Base-by-base conservation (phyloP, 2,329 filamentous ascomycete species). In the Penicillium aurantiogriseum region DNA sequence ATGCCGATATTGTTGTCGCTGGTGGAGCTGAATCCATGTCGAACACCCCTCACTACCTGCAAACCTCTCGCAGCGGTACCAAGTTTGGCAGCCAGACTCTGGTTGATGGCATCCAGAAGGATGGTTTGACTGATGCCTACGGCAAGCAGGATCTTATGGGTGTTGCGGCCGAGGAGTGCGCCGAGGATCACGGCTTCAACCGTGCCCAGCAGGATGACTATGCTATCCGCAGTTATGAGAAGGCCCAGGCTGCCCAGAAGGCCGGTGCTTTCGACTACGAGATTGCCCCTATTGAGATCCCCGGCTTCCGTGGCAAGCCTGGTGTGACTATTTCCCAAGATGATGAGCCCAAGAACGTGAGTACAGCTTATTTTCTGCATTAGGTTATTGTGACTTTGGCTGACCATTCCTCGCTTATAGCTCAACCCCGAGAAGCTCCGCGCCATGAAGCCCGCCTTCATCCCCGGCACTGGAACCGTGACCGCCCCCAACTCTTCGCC, bases 21-120 rank as follows among this genome's bases (percentile, higher is more conserved):
- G 94, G 92, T 72, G 94, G 94, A 68, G 87, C 93, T 67, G 94
- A 99, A 82, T 96, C 92, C 82, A 99, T 99, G 94, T 96, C 92
- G 73, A 97, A 97, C 81, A 84, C 89, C 54, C 94, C 94, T 51
- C 92, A 99, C 82, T 99, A 99, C 82, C 88, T 97, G 52, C 90
- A 92, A 64, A 90, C 82, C 76, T 83, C 96, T 68, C 90, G 94
- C 76, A 88, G 79, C 65, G 94, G 94, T 67, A 87, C 89, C 77
- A 97, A 97, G 81, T 99, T 95, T 77, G 94, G 94, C 69, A 86
- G 97, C 79, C 89, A 93, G 80, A 86, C 83, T 52, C 83, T 99
- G 65, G 83, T 97, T 53, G 94, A 99, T 72, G 93, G 91, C 67
- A 87, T 99, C 64, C 85, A 97, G 71, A 92, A 92, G 82, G 94